Base-by-base conservation (phyloP, 2,329 filamentous ascomycete species). In the Hypoxylon rubiginosum region DNA sequence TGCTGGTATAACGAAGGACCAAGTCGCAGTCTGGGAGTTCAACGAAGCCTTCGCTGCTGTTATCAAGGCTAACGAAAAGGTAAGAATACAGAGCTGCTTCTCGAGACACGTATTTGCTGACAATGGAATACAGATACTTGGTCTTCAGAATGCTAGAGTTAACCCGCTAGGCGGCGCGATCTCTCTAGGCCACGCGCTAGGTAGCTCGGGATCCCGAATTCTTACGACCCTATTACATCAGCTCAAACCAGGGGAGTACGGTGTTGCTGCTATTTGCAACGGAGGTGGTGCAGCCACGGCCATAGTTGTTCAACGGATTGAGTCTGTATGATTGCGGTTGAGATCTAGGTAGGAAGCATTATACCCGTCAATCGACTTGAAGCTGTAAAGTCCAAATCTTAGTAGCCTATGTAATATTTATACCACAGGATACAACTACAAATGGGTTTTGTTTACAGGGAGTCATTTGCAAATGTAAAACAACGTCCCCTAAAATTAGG, bases 41-140 rank as follows among this genome's bases (percentile, higher is more conserved):
- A 99, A 99, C 79, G 96, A 99, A 82, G 96, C 96, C 0, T 99
- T 99, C 77, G 95, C 96, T 28, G 93, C 92, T 4, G 94, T 97
- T 30, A 96, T 97, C 79, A 94, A 96, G 78, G 94, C 95, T 45
- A 97, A 98, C 76, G 91, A 93, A 75, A 94, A 97, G 88, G 90
- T 91, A 75, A 67, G 71, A 59, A 30, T 26, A 8, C 19, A 56
- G 24, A 11, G 39, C 46, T 53, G 15, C 64, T 3, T 43, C 24
- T 28, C 69, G 30, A 67, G 26, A 21, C 24, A 28, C 53, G 50
- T 58, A 64, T 61, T 71, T 58, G 58, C 59, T 70, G 68, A 60
- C 63, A 54, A 48, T 10, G 10, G 2, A 51, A 39, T 39, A 50
- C 71, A 91, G 90, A 94, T 97, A 67, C 87, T 97, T 34, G 92